Percentiles rank a stretch among this genome's conserved stretches.
Conservation (phyloP, 495 filamentous ascomycete genomes). For the Cercophora scortea region DNA sequence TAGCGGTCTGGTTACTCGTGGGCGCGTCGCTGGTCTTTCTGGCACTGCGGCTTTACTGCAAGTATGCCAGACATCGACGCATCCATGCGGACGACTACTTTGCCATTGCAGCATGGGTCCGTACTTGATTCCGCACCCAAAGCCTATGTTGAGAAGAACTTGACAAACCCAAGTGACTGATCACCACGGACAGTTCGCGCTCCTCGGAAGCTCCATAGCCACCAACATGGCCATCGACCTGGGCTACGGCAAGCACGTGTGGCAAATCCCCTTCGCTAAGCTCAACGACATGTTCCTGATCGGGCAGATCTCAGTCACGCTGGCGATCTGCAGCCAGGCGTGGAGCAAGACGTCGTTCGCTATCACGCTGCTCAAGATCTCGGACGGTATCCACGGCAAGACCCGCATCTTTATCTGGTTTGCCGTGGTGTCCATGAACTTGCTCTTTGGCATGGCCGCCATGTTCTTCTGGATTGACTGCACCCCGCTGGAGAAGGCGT, state of each 20-base stretch:
- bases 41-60: conserved; percentile 25
- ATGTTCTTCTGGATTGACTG: conserved; percentile 34
- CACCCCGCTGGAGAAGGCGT: conserved; percentile 26
- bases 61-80: conserved; percentile 14
- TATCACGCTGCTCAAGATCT: conserved; percentile 15
- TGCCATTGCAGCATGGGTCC: conserved; percentile 20
- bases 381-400: conserved; percentile 15
- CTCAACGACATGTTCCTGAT: conserved; percentile 15
- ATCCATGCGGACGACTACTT: conserved; percentile 19
- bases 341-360: conserved; percentile 30
- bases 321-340: conserved; percentile 16
- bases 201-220: conserved; percentile 12
- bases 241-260: conserved; percentile 22
- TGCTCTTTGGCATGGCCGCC: conserved; percentile 27
- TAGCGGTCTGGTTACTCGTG: conserved; percentile 21
- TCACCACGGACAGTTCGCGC: conserved; percentile 2
- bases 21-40: conserved; percentile 18
- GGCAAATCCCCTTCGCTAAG: conserved; percentile 11
- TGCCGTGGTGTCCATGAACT: conserved; percentile 28
- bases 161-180: neutral
- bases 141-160: neutral
- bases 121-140: neutral
- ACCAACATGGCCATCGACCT: conserved; percentile 14
- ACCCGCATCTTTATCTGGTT: conserved; percentile 19
- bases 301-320: conserved; percentile 15